Base-by-base conservation (phyloP, 1,139 yeast genomes). In the Yamadazyma conglobata region DNA sequence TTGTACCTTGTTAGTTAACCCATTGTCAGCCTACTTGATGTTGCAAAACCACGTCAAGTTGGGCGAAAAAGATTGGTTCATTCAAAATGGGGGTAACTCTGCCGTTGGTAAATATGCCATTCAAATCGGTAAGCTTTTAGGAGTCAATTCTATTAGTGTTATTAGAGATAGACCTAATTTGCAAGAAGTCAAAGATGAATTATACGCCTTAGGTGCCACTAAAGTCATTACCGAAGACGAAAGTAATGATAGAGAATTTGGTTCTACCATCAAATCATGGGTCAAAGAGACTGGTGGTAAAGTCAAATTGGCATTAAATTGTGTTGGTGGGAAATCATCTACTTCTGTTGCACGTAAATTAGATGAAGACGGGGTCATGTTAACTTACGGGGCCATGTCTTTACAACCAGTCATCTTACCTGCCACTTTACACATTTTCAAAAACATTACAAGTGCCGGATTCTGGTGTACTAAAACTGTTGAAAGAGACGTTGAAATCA, bases 341-440 rank as follows among this genome's bases (percentile, higher is more conserved):
- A 70, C 95, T 2, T 79, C 81, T 25, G 67, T 91, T 44, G 91
- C 95, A 6, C 73, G 96, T 43, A 88, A 88, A 52, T 70, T 91
- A 40, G 77, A 74, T 31, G 52, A 60, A 13, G 70, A 76, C 39
- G 86, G 88, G 18, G 70, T 83, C 41, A 68, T 91, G 69, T 77
- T 85, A 47, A 88, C 98, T 1, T 91, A 91, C 53, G 99, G 99
- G 17, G 98, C 96, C 29, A 91, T 91, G 98, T 86, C 97, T 5
- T 79, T 80, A 67, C 91, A 87, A 60, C 98, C 98, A 3, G 93
- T 93, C 15, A 73, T 77, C 11, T 60, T 91, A 37, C 96, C 97
- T 24, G 87, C 96, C 1, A 77, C 95, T 1, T 63, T 86, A 39
- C 85, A 86, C 50, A 89, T 93, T 43, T 91, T 91, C 68, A 91